Evolutionary conservation across 108 stramenopile genomes (phyloP).

Genomic region (Pseudonitzschia multiseries): DNA sequence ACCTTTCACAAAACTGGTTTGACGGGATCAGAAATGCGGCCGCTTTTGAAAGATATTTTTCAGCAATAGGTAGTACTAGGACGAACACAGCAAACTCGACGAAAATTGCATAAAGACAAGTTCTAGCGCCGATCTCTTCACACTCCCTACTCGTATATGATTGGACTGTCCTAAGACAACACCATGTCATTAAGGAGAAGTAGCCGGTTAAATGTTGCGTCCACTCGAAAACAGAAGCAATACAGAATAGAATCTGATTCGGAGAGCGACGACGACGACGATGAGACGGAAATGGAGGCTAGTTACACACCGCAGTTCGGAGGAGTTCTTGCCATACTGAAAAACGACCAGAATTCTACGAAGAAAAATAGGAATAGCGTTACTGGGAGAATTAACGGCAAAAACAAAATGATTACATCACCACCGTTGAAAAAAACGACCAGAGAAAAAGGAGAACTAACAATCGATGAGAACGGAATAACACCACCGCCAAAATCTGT

Average conservation of each 20-base stretch:
- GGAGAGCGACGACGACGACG: constrained; percentile 24
- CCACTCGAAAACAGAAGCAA: constrained; percentile 26
- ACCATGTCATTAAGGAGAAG: not conserved
- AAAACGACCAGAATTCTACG: constrained; percentile 5
- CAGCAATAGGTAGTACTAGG: too few relatives aligned
- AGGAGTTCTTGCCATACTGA: constrained; percentile 31
- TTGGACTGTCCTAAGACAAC: not conserved
- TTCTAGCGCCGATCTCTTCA: too few relatives aligned
- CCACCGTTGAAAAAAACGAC: not conserved
- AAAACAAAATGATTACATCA: not conserved
- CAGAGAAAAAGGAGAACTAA: not conserved
- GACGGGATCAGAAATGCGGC: not conserved
- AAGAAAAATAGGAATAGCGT: not conserved
- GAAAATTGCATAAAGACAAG: too few relatives aligned
- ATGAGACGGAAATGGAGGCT: not conserved
- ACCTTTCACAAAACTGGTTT: too few relatives aligned
- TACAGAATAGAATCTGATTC: constrained; percentile 23
- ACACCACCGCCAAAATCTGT: constrained; percentile 4
- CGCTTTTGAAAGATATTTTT: not conserved
- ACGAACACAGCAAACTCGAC: not conserved
- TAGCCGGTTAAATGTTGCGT: not conserved
- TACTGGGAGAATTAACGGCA: not conserved
- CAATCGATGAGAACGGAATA: not conserved
- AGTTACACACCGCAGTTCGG: constrained; percentile 6
- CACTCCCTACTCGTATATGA: too few relatives aligned